These are phyloP conservation scores for Microdochium nivale DNA, from an alignment of 2,329 filamentous ascomycete genomes.

Conservation along the genomic window DNA sequence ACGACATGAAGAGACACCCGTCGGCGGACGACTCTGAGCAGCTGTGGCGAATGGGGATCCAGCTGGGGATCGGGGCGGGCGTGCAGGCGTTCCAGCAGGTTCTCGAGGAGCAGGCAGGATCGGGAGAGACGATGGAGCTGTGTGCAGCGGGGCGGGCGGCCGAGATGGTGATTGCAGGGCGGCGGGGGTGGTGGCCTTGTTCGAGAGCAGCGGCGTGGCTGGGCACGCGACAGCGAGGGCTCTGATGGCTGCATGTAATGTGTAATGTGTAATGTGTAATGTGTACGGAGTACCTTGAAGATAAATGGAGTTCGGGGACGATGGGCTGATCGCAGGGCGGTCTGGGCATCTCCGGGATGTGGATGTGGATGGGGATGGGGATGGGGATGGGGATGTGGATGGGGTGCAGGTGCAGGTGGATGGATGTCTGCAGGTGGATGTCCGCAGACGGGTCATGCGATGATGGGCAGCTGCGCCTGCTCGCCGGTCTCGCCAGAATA, in stretches of 20 bases:
- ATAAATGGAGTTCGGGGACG: too few relatives aligned
- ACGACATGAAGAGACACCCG: conserved; percentile 1
- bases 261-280: too few relatives aligned
- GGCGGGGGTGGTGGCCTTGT: not conserved
- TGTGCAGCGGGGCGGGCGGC: not conserved
- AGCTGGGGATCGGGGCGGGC: conserved; percentile 12
- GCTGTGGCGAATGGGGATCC: conserved; percentile 9
- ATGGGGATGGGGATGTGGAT: not conserved
- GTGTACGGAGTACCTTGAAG: too few relatives aligned
- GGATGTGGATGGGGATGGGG: not conserved
- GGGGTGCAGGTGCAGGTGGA: too few relatives aligned
- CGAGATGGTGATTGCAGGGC: not conserved
- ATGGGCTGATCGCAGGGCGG: too few relatives aligned
- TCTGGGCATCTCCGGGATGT: too few relatives aligned
- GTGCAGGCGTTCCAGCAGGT: conserved; percentile 5
- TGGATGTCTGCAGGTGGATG: too few relatives aligned
- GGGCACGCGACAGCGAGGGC: not conserved
- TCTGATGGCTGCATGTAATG: too few relatives aligned
- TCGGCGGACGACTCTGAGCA: conserved; percentile 5
- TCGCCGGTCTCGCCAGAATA: too few relatives aligned
- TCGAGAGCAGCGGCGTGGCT: not conserved
- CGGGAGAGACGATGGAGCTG: not conserved
- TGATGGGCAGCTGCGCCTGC: too few relatives aligned
- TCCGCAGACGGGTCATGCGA: too few relatives aligned
- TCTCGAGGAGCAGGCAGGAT: conserved; percentile 7